These are phyloP conservation scores for Entoloma clypeatum DNA, from an alignment of 1,284 basidiomycete genomes.

Conservation along the genomic window DNA sequence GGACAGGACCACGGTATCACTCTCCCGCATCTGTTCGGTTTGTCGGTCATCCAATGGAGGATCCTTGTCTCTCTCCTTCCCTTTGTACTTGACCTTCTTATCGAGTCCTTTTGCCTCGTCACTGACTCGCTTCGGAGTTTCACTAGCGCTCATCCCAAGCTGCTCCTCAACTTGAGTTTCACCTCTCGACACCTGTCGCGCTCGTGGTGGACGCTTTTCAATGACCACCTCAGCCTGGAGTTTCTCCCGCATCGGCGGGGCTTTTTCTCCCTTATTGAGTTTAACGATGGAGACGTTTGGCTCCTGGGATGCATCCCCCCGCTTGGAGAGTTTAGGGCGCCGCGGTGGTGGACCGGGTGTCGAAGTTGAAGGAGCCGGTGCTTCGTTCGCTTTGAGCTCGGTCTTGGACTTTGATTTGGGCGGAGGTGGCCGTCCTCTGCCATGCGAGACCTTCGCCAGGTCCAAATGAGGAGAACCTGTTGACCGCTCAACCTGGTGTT, in stretches of 20 bases:
- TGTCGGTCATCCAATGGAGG: too few species aligned
- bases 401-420: slow-evolving; percentile 1
- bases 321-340: not conserved
- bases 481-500: not conserved
- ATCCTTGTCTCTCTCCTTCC: too few species aligned
- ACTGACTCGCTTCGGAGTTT: too few species aligned
- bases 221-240: slow-evolving; percentile 12
- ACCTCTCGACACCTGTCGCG: not conserved
- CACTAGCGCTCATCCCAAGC: too few species aligned
- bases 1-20: too few species aligned
- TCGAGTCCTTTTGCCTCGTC: too few species aligned
- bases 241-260: not conserved
- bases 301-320: not conserved
- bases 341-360: not conserved
- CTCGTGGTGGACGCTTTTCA: slow-evolving; percentile 6
- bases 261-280: too few species aligned
- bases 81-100: too few species aligned
- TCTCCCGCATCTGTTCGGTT: too few species aligned
- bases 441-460: slow-evolving; percentile 9
- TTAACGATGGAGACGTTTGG: too few species aligned
- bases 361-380: slow-evolving; percentile 1
- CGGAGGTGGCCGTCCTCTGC: not conserved
- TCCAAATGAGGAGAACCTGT: slow-evolving; percentile 17
- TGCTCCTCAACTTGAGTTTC: too few species aligned
- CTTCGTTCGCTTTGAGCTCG: not conserved